Percentiles rank a stretch among this genome's conserved stretches.
Evolutionary conservation across 768 basidiomycete genomes (phyloP).

Genomic region (Boletales sp.): DNA sequence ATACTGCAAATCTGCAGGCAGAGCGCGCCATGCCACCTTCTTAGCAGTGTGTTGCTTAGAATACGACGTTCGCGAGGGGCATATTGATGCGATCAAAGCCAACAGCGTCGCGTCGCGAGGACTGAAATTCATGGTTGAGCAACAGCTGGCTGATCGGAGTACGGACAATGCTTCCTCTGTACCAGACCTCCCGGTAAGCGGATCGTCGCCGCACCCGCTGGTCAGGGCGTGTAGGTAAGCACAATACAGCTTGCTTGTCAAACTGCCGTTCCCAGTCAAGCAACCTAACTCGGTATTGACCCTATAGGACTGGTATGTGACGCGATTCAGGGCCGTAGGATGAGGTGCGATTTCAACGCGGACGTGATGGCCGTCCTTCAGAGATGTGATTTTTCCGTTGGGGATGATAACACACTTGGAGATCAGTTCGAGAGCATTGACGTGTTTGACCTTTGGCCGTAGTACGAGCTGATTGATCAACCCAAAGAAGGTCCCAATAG

Average conservation of each 20-base stretch:
- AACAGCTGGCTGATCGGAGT: slow-evolving; percentile 34
- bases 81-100: slow-evolving; percentile 28
- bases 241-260: slow-evolving; percentile 31
- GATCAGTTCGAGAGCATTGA: not conserved
- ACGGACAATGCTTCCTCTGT: slow-evolving; percentile 40
- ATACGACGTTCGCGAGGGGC: slow-evolving; percentile 23
- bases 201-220: slow-evolving; percentile 38
- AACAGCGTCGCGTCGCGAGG: slow-evolving; percentile 29
- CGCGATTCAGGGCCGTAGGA: not conserved
- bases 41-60: slow-evolving; percentile 36
- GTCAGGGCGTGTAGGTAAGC: slow-evolving; percentile 45
- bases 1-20: slow-evolving; percentile 26
- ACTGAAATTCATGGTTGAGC: slow-evolving; percentile 36
- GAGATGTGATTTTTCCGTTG: slow-evolving; percentile 19
- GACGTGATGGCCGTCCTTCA: slow-evolving; percentile 7
- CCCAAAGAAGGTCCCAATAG: slow-evolving; percentile 41
- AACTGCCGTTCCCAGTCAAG: slow-evolving; percentile 19
- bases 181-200: slow-evolving; percentile 42
- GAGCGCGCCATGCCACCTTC: slow-evolving; percentile 29
- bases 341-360: slow-evolving; percentile 1
- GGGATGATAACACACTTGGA: slow-evolving; percentile 35
- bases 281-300: slow-evolving; percentile 30
- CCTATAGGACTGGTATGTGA: slow-evolving; percentile 25
- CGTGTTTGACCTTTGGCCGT: slow-evolving; percentile 15
- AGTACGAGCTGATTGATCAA: slow-evolving; percentile 39